Evolutionary conservation across 2,329 filamentous ascomycete species (phyloP), one percentile per base, ranked within the genome.

Genomic region (Xylaria sp.): DNA sequence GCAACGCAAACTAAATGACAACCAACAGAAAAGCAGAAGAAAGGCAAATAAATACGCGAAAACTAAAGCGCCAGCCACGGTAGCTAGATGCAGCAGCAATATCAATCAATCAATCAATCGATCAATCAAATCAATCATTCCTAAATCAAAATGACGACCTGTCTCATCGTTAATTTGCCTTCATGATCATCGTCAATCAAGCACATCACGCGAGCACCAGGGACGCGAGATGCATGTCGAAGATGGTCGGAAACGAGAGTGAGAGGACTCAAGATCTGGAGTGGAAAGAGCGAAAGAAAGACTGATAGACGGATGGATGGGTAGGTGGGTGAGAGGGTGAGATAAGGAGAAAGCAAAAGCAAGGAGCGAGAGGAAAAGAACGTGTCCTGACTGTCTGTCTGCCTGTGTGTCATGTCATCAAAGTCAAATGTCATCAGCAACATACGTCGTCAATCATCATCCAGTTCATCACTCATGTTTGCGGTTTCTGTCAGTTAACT

Each of bases 341-440:
- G 25, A 44, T 50, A 53, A 16, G 44, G 61, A 57, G 42, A 50
- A 29, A 37, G 54, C 47, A 55, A 53, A 53, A 47, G 54, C 47
- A 67, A 61, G 9, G 61, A 32, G n/a, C 48, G 53, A 53, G 27
- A 32, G n/a, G 48, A 44, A 29, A 32, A 29, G 44, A 55, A 35
- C 47, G 61, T 44, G 58, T 65, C 68, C 62, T 68, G 65, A 60
- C 58, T 53, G 37, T 61, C 59, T 63, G 64, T 70, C 68, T 40
- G 37, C 68, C 65, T 68, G 65, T 48, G 51, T 58, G 37, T 64
- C 62, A 68, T 60, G 60, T 70, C 68, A 69, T 70, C 68, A 69
- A 66, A 63, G 58, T 66, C 62, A 69, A 42, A 13, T 35, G 59
- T 70, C 68, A 69, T 61, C 58, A 69, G 60, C 64, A 64, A 42